Percentiles rank a stretch among this genome's conserved stretches.
These are phyloP conservation scores for Trypanosoma cruzi DNA, from an alignment of 208 protist genomes.

Conservation along the genomic window DNA sequence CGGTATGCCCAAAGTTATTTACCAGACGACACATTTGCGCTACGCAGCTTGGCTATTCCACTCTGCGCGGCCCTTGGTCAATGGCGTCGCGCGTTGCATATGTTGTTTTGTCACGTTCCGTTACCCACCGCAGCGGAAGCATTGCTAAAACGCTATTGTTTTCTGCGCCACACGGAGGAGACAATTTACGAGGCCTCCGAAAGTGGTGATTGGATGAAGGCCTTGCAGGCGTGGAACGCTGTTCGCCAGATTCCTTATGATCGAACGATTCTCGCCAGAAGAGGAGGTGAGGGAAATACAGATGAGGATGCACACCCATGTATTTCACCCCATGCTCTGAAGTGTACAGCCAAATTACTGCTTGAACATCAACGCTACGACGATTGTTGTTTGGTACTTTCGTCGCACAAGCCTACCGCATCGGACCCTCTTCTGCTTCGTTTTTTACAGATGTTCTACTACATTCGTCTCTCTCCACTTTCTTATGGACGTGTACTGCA, in stretches of 20 bases:
- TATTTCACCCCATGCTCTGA: constrained; percentile 13
- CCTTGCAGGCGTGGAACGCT: constrained; percentile 3
- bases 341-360: constrained; percentile 14
- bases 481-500: constrained; percentile 27
- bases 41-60: constrained; percentile 24
- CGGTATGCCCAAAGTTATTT: constrained; percentile 19
- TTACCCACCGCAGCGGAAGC: constrained; percentile 17
- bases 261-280: not conserved
- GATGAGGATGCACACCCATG: not conserved
- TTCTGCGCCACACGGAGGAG: constrained; percentile 11
- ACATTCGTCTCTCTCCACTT: constrained; percentile 26
- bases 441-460: constrained; percentile 24
- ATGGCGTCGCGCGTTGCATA: constrained; percentile 14
- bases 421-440: constrained; percentile 23
- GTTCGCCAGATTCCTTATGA: not conserved
- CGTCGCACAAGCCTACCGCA: not conserved
- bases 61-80: constrained; percentile 30
- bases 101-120: constrained; percentile 15
- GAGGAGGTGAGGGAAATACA: constrained; percentile 6
- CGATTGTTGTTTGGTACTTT: constrained; percentile 23
- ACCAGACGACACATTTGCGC: constrained; percentile 10
- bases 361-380: constrained; percentile 26
- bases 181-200: constrained; percentile 3
- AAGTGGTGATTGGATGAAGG: constrained; percentile 22
- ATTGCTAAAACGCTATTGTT: constrained; percentile 6